These are phyloP conservation scores for Panellus pusillus DNA, from an alignment of 768 basidiomycete species.

Conservation along the genomic window DNA sequence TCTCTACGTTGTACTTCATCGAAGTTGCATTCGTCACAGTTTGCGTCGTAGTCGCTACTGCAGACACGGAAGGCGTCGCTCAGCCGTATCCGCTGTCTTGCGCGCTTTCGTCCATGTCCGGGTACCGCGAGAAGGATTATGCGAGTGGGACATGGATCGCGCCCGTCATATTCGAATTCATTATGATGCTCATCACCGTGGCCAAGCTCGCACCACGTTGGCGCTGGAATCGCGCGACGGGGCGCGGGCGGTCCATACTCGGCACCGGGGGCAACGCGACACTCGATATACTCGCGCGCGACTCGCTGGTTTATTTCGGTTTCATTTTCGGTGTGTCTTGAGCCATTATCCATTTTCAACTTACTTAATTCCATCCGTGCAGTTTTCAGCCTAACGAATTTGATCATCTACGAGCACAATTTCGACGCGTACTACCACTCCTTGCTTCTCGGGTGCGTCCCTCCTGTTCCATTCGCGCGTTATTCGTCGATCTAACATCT, in stretches of 20 bases:
- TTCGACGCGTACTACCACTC: constrained; percentile 10
- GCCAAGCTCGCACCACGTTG: constrained; percentile 16
- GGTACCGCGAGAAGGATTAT: constrained; percentile 1
- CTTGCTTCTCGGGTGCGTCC: constrained; percentile 9
- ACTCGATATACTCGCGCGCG: constrained; percentile 21
- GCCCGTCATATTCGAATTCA: constrained; percentile 19
- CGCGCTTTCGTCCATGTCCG: constrained; percentile 1
- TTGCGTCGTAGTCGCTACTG: constrained; percentile 5
- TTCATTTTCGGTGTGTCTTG: constrained; percentile 17
- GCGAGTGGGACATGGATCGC: constrained; percentile 21
- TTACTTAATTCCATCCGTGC: too few species aligned
- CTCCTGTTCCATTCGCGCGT: background rate
- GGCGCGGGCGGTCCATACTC: background rate
- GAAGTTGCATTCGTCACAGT: constrained; percentile 2
- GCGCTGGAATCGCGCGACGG: background rate
- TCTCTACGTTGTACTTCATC: background rate
- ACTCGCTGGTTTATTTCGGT: constrained; percentile 22
- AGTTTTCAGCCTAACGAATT: constrained; percentile 16
- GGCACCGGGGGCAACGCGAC: constrained; percentile 13
- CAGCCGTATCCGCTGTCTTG: constrained; percentile 16
- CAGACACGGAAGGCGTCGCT: constrained; percentile 13
- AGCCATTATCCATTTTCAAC: background rate
- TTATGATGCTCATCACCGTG: constrained; percentile 17
- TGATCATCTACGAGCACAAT: constrained; percentile 9
- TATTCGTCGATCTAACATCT: background rate